A percentile compares a stretch with the other conserved stretches of the same genome.
phyloP scores from a whole-genome alignment of 768 basidiomycete species.

The Boletus insuetus region DNA sequence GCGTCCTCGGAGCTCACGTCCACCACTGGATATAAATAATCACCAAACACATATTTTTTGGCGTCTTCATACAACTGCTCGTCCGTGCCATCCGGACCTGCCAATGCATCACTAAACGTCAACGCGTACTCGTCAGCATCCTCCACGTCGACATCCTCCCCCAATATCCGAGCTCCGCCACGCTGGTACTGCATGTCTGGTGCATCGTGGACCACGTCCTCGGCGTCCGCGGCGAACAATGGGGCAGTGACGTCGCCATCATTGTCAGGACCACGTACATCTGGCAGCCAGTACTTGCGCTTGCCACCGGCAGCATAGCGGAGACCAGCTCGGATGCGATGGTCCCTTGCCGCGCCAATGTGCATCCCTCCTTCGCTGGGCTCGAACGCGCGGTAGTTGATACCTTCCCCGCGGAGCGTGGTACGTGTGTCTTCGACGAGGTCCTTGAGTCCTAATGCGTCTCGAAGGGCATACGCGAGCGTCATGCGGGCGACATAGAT shows the following conservation, averaged over 20 bases:
- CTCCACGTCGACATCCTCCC: slow-evolving; percentile 31
- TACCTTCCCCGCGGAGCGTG: slow-evolving; percentile 83
- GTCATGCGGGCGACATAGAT: slow-evolving; percentile 85
- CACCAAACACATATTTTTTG: slow-evolving; percentile 80
- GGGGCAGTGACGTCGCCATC: slow-evolving; percentile 70
- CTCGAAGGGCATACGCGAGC: slow-evolving; percentile 80
- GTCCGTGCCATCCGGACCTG: slow-evolving; percentile 60
- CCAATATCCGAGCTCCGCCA: slow-evolving; percentile 12
- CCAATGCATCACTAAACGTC: slow-evolving; percentile 26
- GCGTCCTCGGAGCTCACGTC: slow-evolving; percentile 69
- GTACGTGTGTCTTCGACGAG: slow-evolving; percentile 81
- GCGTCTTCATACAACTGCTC: slow-evolving; percentile 77
- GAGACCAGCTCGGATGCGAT: slow-evolving; percentile 87
- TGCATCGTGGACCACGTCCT: slow-evolving; percentile 62
- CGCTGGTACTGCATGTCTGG: slow-evolving; percentile 46
- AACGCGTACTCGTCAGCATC: slow-evolving; percentile 36
- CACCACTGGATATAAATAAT: slow-evolving; percentile 87
- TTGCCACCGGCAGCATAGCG: slow-evolving; percentile 90
- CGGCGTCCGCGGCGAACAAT: slow-evolving; percentile 60
- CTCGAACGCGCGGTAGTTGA: slow-evolving; percentile 96
- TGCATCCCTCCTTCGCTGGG: slow-evolving; percentile 94
- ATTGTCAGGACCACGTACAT: slow-evolving; percentile 40
- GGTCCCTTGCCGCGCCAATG: slow-evolving; percentile 80
- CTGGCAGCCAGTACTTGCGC: slow-evolving; percentile 94
- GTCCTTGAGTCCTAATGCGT: slow-evolving; percentile 85